Base-by-base conservation (phyloP, 2,329 filamentous ascomycete genomes). In the Alternaria ethzedia region DNA sequence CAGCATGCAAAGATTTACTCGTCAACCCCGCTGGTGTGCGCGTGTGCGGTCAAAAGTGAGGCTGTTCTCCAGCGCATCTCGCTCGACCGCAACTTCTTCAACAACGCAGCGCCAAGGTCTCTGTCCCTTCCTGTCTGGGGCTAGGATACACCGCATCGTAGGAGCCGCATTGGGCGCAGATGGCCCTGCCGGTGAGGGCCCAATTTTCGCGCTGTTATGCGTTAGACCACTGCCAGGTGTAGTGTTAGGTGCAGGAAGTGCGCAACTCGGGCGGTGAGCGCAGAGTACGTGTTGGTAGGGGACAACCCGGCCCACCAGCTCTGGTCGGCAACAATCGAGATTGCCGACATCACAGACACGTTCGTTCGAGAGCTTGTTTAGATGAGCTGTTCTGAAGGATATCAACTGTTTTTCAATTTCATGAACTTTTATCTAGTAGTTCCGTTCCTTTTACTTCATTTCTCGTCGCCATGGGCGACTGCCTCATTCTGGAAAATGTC, bases 371-470 rank as follows among this genome's bases (percentile, higher is more conserved):
- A 52, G 7, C 49, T 52, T 52, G 49, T 41, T 52, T 52, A 3
- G 28, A 52, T 41, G 13, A 21, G 30, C 17, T 45, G n/a, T 41
- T 41, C 1, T 59, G 9, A 57, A 57, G 56, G 25, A 57, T 74
- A 74, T 74, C 28, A 73, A 73, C 47, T 74, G 71, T 74, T 74
- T 74, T 74, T 72, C 68, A 74, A 75, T 75, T 75, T 71, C 54
- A 70, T 54, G 58, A 64, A 70, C 73, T 75, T 75, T 75, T 73
- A 61, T 73, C 67, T 70, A 66, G 64, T 61, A 63, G 57, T 68
- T 63, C 60, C 59, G 50, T 66, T 64, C 61, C 60, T 46, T 62
- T 63, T 44, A 59, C n/a, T 55, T 36, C 61, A 63, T 59, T 63
- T 44, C 55, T 62, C 46, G 52, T 64, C 54, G 45, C 63, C 57